Base-by-base conservation (phyloP, 1,139 yeast genomes). In the Taphrina pruni region DNA sequence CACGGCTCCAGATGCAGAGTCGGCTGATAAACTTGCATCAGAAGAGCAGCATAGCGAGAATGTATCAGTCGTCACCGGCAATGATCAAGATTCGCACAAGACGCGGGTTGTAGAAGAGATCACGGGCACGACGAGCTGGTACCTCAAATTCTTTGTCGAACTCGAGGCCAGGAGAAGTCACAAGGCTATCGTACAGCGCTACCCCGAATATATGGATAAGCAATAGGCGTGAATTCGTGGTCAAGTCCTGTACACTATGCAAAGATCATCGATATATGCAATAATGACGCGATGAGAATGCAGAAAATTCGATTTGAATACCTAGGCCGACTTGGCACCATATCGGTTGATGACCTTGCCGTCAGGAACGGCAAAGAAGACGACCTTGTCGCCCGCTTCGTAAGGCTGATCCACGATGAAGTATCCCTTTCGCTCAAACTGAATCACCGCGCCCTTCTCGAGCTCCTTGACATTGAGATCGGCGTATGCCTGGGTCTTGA, bases 391-490 rank as follows among this genome's bases (percentile, higher is more conserved):
- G 50, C 76, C 88, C 69, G 83, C 85, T 60, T 82, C 78, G 75
- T 83, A 84, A 50, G 84, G 81, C 74, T 86, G 78, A 79, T 94
- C 98, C 72, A 93, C 84, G 79, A 95, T 87, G 86, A 82, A 94
- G 84, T 91, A 94, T 74, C 98, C 98, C 84, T 94, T 94, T 85
- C 99, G 89, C 82, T 94, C 98, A 75, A 94, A 91, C 82, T 94
- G 98, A 75, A 94, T 88, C 72, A 93, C 84, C 73, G 90, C 96
- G 73, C 97, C 97, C 73, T 82, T 88, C 82, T 89, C 86, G 84
- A 94, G 85, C 71, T 83, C 79, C 76, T 84, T 85, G 73, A 93
- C 86, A 77, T 93, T 94, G 75, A 86, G 79, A 78, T 94, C 98
- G 74, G 93, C 98, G 74, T 85, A 76, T 50, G 96, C 97, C 60